Base-by-base conservation (phyloP, 257 asterid species). In the Coffea canephora region DNA sequence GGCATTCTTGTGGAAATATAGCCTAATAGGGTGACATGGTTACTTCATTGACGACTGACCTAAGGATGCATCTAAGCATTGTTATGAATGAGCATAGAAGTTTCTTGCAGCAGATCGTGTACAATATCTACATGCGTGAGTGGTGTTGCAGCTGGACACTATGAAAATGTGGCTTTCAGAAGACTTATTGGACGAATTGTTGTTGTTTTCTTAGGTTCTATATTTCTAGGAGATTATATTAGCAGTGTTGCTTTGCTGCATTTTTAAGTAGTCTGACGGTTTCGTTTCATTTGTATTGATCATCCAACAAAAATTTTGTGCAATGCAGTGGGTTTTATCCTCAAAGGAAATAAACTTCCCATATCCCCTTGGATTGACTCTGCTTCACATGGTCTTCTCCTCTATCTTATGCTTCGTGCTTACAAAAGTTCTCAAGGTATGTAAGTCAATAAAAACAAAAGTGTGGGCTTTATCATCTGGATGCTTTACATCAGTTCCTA, bases 311-410 rank as follows among this genome's bases (percentile, higher is more conserved):
- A 0, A 70, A 61, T 34, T 19, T 64, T 73, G 68, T 83, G 57
- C 54, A 71, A 59, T 93, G 96, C 97, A 95, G 99, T 95, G 99
- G 99, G 94, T 95, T 75, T 87, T 95, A 81, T 93, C 98, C 50
- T 95, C 99, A 2, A 90, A 93, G 87, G 98, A 93, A 74, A 90
- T 95, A 69, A 93, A 93, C 89, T 95, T 95, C 84, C 98, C 99
- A 23, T 95, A 92, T 87, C 99, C 99, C 72, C 98, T 95, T 77
- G 99, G 94, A 71, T 85, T 95, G 89, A 95, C 99, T 49, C 90
- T 95, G 70, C 97, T 95, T 88, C 99, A 95, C 87, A 95, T 95
- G 99, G 82, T 93, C 79, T 95, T 95, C 91, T 95, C 99, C 77
- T 95, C 99, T 69, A 91, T 91, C 54, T 80, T 93, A 69, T 95